Percentiles rank a stretch among this genome's conserved stretches.
Evolutionary conservation across 257 asterid genomes (phyloP).

Genomic region (Solanum bulbocastanum): DNA sequence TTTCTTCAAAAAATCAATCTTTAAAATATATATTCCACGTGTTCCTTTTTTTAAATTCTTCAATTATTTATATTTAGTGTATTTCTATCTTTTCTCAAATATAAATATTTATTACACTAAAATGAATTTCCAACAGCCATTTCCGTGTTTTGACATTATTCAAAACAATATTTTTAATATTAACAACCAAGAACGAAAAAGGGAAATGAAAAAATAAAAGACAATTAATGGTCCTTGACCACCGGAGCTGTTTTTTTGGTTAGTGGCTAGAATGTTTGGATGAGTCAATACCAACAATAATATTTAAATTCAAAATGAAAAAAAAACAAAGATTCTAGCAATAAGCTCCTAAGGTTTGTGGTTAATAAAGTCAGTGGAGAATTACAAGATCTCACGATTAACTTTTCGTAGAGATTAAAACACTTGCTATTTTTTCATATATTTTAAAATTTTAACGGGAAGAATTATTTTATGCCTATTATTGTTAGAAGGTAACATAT

Average conservation of each 20-base stretch:
- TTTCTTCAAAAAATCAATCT: not conserved
- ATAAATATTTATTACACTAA: not conserved
- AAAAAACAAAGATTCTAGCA: not conserved
- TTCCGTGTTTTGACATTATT: not conserved
- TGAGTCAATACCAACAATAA: conserved; percentile 7
- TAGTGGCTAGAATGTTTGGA: conserved; percentile 42
- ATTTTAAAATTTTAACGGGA: no score
- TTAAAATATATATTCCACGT: not conserved
- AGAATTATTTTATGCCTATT: not conserved
- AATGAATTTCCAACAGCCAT: not conserved
- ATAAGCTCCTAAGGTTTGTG: not conserved
- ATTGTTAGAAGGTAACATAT: not conserved
- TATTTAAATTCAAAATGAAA: not conserved
- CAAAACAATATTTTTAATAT: not conserved
- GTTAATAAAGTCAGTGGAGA: not conserved
- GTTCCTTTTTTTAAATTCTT: no score
- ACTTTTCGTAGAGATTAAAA: no score
- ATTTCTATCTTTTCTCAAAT: not conserved
- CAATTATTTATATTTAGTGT: not conserved
- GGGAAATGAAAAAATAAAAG: not conserved
- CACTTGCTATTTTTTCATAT: no score
- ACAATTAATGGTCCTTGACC: not conserved
- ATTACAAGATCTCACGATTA: not conserved
- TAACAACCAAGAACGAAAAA: not conserved
- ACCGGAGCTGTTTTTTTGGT: not conserved